Evolutionary conservation across 2,329 filamentous ascomycete species (phyloP), one percentile per base, ranked within the genome.

Genomic region (Stagonosporopsis tanaceti): DNA sequence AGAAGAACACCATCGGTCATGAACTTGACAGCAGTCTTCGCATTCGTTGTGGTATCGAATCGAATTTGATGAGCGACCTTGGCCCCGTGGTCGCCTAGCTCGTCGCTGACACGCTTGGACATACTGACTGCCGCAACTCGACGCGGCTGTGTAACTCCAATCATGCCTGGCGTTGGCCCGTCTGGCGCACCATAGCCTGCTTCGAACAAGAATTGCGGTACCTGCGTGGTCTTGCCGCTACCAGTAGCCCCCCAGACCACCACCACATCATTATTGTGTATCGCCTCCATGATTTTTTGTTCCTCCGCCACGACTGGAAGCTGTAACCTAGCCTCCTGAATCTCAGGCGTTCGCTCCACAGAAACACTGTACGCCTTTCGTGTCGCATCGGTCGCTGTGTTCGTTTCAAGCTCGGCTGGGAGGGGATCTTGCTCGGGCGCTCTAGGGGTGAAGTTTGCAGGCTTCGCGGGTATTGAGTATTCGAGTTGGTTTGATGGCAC

Each of bases 1-100:
- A 99, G 84, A 58, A 99, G 81, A 27, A 99, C 93, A 84, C 95
- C 95, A 76, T 99, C 95, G 0, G 95, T 99, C 93, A 99, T 97
- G 79, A 98, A 99, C 75, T 99, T 99, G 75, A 99, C 87, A 6
- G 92, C 90, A 0, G 95, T 99, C 50, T 92, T 89, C 27, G 87
- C 82, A 46, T 88, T 87, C 1, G 90, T 88, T 0, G 89, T 94
- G 47, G 90, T 92, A 72, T 99, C 95, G 64, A 98, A 99, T 24
- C 96, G 90, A 67, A 99, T 97, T 74, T 76, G 95, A 74, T 98
- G 96, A 4, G 91, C 92, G 6, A 99, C 93, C 45, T 85, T 85
- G 25, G 89, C 82, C n/a, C 87, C 88, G 67, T 89, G 87, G 44
- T 90, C 83, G 1, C 92, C 93, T 39, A 99, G 77, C 73, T 99